Evolutionary conservation across 257 asterid species (phyloP), one percentile per base, ranked within the genome.

Genomic region (Linderniella brevidens): DNA sequence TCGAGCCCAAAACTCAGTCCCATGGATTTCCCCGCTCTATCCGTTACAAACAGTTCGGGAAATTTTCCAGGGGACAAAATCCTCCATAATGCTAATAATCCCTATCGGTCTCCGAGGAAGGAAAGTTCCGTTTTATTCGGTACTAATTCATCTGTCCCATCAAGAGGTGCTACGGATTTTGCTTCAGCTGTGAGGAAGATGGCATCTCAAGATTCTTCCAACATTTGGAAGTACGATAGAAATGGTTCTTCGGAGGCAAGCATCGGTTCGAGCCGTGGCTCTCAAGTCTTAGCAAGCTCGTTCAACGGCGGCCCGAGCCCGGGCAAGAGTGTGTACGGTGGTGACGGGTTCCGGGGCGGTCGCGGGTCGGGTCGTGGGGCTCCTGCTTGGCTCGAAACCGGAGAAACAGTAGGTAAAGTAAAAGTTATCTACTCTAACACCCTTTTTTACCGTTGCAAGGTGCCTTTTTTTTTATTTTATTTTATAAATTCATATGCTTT

Each of bases 381-480:
- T 54, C 93, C 99, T 40, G 46, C 53, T 36, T 90, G 99, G 99
- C 94, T 85, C 49, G 96, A 90, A 75, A 90, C 99, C 54, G 99
- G 98, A 60, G 92, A 82, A 53, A 74, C 94, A 58, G 96, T 85
- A 8, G 99, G 99, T 90, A 88, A 80, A 70, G 50, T 71, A 57
- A 48, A 53, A 57, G 58, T 53, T 50, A 49, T 58, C 38, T 25
- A 44, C 5, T 8, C 8, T 13, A 46, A 15, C 0, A 15, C 7
- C 19, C 17, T 8, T 9, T 8, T 9, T 46, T 15, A 18, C 17
- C 19, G 17, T 16, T 15, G 11, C 50, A 37, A 55, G 48, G n/a
- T n/a, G n/a, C n/a, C n/a, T n/a, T n/a, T n/a, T n/a, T n/a, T n/a
- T n/a, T n/a, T n/a, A 36, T 59, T 54, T 52, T 25, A 37, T 57